Base-by-base conservation (phyloP, 2,329 filamentous ascomycete genomes). In the Pleurostoma richardsiae region DNA sequence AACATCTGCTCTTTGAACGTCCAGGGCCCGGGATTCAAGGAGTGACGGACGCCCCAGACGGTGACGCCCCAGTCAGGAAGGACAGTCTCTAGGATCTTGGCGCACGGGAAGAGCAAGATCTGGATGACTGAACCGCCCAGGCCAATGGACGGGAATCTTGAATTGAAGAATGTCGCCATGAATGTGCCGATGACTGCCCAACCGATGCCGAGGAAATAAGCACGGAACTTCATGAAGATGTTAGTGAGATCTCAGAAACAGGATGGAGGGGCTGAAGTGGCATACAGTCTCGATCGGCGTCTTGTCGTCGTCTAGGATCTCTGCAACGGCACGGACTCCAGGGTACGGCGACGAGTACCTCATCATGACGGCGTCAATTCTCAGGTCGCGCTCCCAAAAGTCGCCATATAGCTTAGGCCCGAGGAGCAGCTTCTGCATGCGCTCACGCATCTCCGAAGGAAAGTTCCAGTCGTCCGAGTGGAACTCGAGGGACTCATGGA, bases 101-200 rank as follows among this genome's bases (percentile, higher is more conserved):
- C 75, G 26, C 72, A 65, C 0, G 75, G 76, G 19, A 64, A 75
- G 0, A 75, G 62, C 4, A 75, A 59, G 39, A 76, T 69, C 56
- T 76, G 72, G 43, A 69, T 66, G 5, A 71, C 68, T 6, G 61
- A 59, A 5, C 64, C 59, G 44, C 54, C 58, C 5, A 69, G 49
- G 38, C 52, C 60, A 40, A 70, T 70, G 36, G 59, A 57, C 2
- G 68, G 68, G 51, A 70, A 69, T 3, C 67, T 54, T 29, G 60
- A 64, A 53, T 68, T 70, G 51, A 70, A 70, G 39, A 70, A 70
- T 0, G 67, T 68, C 1, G 63, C 58, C 54, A 70, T 63, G 39
- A 69, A 70, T 0, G 63, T 69, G 4, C 63, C 64, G 30, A 69
- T 65, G 28, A 67, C 54, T 2, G 65, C 63, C 64, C 65, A 70